A percentile compares a stretch with the other conserved stretches of the same genome.
phyloP scores from a whole-genome alignment of 179 eudicot genomes.

The Vitellaria paradoxa region DNA sequence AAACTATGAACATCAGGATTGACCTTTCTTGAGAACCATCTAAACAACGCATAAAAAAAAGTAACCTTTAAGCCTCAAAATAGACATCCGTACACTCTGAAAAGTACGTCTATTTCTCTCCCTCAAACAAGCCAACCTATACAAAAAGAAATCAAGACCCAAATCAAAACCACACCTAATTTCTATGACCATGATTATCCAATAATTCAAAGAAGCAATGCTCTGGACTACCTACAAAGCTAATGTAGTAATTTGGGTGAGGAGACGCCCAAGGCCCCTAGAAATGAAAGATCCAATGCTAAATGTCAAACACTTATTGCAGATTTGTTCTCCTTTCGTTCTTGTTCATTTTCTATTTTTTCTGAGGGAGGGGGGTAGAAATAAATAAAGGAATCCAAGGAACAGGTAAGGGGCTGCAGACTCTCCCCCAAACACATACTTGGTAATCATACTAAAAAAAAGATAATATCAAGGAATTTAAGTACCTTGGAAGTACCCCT shows the following conservation, averaged over 20 bases:
- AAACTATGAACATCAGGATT: too few relatives aligned
- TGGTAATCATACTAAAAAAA: not conserved
- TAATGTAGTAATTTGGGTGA: constrained; percentile 4
- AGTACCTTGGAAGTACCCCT: constrained; percentile 90
- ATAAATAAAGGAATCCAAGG: not conserved
- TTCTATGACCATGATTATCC: not conserved
- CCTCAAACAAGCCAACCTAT: too few relatives aligned
- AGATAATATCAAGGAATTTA: constrained; percentile 6
- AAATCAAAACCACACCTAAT: not conserved
- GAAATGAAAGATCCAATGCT: not conserved
- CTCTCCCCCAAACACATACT: not conserved
- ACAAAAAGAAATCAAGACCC: too few relatives aligned
- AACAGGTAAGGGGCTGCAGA: not conserved
- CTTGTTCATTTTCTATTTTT: not conserved
- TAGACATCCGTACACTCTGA: too few relatives aligned
- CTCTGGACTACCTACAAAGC: constrained; percentile 1
- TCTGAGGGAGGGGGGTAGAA: not conserved
- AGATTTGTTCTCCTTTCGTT: not conserved
- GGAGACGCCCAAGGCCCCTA: not conserved
- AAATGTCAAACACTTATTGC: constrained; percentile 2
- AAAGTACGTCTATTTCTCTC: too few relatives aligned
- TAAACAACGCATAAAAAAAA: too few relatives aligned
- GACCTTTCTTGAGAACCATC: too few relatives aligned
- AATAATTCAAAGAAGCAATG: not conserved
- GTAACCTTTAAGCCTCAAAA: too few relatives aligned